Conservation (phyloP, 495 filamentous ascomycete genomes). For the Hypoxylon rickii region DNA sequence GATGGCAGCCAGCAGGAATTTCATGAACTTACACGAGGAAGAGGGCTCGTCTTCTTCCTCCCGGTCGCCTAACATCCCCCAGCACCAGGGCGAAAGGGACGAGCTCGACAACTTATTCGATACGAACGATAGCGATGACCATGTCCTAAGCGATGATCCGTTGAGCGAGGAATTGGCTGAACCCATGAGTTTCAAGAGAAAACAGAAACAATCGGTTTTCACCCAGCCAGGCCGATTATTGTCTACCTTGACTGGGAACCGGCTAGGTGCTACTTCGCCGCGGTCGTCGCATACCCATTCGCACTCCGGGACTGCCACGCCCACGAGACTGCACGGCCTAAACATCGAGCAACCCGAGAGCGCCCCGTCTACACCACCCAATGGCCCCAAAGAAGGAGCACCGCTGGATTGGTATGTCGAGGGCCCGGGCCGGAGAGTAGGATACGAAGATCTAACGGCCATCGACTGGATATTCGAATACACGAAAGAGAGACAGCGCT, state of each 20-base stretch:
- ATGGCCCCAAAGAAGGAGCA: constrained; percentile 62
- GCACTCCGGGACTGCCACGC: constrained; percentile 23
- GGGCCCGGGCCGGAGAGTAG: constrained; percentile 86
- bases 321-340: constrained; percentile 26
- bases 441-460: constrained; percentile 94
- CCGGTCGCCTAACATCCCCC: constrained; percentile 34
- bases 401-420: constrained; percentile 88
- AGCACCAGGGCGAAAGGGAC: constrained; percentile 45
- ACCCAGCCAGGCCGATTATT: constrained; percentile 56
- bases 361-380: constrained; percentile 13
- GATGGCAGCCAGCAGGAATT: constrained; percentile 41
- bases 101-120: constrained; percentile 52
- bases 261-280: constrained; percentile 24
- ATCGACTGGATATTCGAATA: constrained; percentile 99
- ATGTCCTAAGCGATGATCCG: constrained; percentile 53
- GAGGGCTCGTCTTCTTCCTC: constrained; percentile 40
- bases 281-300: constrained; percentile 7
- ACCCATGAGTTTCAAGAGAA: constrained; percentile 84
- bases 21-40: constrained; percentile 33
- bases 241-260: constrained; percentile 59
- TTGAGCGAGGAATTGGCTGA: constrained; percentile 52
- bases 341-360: constrained; percentile 6
- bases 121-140: constrained; percentile 41
- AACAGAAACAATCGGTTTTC: constrained; percentile 63
- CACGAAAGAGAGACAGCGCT: constrained; percentile 89